phyloP scores from a whole-genome alignment of 495 filamentous ascomycete species.

The Paragyromitra xinjiangensis region DNA sequence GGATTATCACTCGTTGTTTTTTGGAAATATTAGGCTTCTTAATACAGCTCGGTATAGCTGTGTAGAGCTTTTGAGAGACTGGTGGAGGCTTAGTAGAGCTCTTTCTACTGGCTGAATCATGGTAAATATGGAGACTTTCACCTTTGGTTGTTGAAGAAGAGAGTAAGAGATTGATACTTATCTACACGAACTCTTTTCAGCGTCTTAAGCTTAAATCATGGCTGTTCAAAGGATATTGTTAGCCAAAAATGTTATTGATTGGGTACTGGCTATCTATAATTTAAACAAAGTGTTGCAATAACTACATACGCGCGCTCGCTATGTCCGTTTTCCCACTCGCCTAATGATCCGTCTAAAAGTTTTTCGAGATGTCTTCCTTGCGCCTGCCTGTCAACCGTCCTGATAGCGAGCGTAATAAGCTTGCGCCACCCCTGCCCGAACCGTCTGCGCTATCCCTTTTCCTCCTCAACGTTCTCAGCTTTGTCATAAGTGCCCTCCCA shows the following conservation, averaged over 20 bases:
- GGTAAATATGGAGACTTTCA: too few relatives aligned
- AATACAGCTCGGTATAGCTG: too few relatives aligned
- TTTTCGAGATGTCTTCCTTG: neutral
- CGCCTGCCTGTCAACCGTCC: neutral
- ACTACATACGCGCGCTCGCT: neutral
- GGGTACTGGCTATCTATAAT: neutral
- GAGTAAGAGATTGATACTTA: too few relatives aligned
- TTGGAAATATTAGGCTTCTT: too few relatives aligned
- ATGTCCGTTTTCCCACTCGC: neutral
- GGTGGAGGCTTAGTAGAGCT: too few relatives aligned
- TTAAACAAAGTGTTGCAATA: neutral
- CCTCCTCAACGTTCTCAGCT: neutral
- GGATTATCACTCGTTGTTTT: constrained; percentile 1
- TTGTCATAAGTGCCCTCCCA: neutral
- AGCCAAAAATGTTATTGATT: neutral
- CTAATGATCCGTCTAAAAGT: neutral
- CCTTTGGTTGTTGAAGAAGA: too few relatives aligned
- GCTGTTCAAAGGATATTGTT: neutral
- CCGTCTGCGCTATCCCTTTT: neutral
- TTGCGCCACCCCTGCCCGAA: neutral
- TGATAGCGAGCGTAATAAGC: neutral
- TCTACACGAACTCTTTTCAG: too few relatives aligned
- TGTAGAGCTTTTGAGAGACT: too few relatives aligned
- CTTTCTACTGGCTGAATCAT: too few relatives aligned
- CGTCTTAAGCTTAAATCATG: too few relatives aligned